Evolutionary conservation across 768 basidiomycete genomes (phyloP).

Genomic region (Boletus coccyginus): DNA sequence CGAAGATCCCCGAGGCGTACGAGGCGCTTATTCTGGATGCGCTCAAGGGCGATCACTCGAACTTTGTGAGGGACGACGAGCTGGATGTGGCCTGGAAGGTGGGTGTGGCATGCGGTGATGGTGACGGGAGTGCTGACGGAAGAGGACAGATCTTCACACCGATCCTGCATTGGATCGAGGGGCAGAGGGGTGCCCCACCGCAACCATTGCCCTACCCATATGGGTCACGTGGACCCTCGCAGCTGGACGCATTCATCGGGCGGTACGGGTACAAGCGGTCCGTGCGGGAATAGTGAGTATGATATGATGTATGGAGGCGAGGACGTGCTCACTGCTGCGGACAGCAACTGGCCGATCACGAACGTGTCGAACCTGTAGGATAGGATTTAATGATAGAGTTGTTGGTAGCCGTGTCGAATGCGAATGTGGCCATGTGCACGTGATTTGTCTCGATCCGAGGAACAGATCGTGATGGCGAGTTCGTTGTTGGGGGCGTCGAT

Average conservation of each 20-base stretch:
- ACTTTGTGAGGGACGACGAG: constrained; percentile 98
- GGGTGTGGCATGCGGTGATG: constrained; percentile 18
- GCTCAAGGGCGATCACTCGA: constrained; percentile 96
- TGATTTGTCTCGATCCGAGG: constrained; percentile 28
- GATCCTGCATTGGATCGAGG: constrained; percentile 95
- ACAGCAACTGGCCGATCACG: constrained; percentile 28
- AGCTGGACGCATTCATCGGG: constrained; percentile 71
- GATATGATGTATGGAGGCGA: neutral
- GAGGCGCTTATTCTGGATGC: constrained; percentile 95
- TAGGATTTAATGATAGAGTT: neutral
- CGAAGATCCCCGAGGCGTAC: constrained; percentile 94
- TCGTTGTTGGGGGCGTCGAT: constrained; percentile 20
- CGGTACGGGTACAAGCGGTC: constrained; percentile 78
- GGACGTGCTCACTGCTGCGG: neutral
- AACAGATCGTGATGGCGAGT: constrained; percentile 27
- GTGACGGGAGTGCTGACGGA: constrained; percentile 5
- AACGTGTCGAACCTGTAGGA: constrained; percentile 25
- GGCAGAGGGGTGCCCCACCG: constrained; percentile 61
- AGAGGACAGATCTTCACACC: constrained; percentile 83
- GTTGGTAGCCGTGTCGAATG: neutral
- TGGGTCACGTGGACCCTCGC: constrained; percentile 91
- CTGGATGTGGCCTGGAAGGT: constrained; percentile 98
- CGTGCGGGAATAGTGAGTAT: constrained; percentile 61
- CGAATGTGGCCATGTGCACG: constrained; percentile 18
- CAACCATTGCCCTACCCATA: constrained; percentile 81